Evolutionary conservation across 2,329 filamentous ascomycete genomes (phyloP).

Genomic region (Sphaerostilbella broomeana): DNA sequence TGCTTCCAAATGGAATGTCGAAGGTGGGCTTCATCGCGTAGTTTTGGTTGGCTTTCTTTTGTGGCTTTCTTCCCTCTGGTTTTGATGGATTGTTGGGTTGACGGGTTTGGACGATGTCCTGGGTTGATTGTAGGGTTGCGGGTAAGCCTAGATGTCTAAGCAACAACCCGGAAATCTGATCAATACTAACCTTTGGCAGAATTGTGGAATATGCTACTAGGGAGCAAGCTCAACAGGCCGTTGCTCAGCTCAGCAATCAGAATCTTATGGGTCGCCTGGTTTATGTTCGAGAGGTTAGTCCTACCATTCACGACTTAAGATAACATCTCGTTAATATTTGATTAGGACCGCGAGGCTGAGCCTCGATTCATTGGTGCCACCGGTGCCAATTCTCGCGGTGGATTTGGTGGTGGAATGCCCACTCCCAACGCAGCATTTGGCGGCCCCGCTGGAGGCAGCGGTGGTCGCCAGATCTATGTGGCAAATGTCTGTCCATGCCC

Average conservation of each 20-base stretch:
- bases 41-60: slow-evolving; percentile 79
- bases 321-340: not conserved
- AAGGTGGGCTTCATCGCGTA: slow-evolving; percentile 97
- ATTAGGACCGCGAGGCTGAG: slow-evolving; percentile 91
- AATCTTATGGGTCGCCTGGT: slow-evolving; percentile 97
- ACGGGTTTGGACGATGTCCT: slow-evolving; percentile 92
- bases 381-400: slow-evolving; percentile 50
- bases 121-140: slow-evolving; percentile 97
- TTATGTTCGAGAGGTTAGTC: slow-evolving; percentile 88
- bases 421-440: slow-evolving; percentile 53
- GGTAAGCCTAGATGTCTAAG: slow-evolving; percentile 57
- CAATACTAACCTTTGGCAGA: slow-evolving; percentile 39
- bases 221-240: slow-evolving; percentile 97
- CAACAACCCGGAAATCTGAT: not conserved
- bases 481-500: slow-evolving; percentile 75
- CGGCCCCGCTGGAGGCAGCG: slow-evolving; percentile 38
- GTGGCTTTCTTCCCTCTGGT: slow-evolving; percentile 58
- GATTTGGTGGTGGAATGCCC: slow-evolving; percentile 49
- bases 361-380: slow-evolving; percentile 84
- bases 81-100: slow-evolving; percentile 95
- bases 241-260: slow-evolving; percentile 97
- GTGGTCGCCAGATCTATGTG: slow-evolving; percentile 89
- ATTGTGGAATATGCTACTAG: slow-evolving; percentile 99
- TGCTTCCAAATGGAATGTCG: slow-evolving; percentile 99
- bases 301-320: not conserved